These are phyloP conservation scores for Diospyros lotus DNA, from an alignment of 148 eudicot genomes.

Conservation along the genomic window DNA sequence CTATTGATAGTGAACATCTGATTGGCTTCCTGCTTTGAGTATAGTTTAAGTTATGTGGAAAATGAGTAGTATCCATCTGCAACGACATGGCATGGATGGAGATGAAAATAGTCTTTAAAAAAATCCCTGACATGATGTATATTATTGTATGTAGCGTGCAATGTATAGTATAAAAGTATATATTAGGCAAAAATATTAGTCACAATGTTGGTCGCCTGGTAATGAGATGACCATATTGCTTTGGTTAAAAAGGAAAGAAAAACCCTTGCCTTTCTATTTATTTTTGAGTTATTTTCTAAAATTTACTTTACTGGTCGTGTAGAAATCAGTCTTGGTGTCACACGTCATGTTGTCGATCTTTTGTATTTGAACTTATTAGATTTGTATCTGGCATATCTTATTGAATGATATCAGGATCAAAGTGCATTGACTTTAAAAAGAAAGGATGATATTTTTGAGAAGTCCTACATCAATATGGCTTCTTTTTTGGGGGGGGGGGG, in stretches of 20 bases:
- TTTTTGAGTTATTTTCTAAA: background rate
- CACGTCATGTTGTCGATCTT: background rate
- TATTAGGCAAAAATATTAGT: no score
- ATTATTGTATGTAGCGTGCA: no score
- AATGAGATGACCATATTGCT: no score
- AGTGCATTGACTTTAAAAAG: background rate
- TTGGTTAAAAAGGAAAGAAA: no score
- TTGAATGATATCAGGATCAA: background rate
- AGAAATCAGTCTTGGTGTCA: background rate
- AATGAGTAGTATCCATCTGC: no score
- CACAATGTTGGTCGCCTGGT: no score
- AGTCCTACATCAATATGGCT: no score
- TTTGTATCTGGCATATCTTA: background rate
- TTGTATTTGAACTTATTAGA: background rate
- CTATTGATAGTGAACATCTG: background rate
- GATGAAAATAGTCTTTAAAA: no score
- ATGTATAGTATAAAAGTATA: no score
- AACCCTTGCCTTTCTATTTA: background rate
- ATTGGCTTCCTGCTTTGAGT: background rate
- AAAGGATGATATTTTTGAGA: background rate
- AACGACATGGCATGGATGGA: no score
- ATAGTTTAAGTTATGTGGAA: background rate
- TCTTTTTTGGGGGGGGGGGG: background rate
- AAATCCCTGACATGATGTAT: no score
- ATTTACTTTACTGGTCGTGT: background rate